phyloP scores from a whole-genome alignment of 371 early-diverging fungal genomes.

The Haplosporangium sp. region DNA sequence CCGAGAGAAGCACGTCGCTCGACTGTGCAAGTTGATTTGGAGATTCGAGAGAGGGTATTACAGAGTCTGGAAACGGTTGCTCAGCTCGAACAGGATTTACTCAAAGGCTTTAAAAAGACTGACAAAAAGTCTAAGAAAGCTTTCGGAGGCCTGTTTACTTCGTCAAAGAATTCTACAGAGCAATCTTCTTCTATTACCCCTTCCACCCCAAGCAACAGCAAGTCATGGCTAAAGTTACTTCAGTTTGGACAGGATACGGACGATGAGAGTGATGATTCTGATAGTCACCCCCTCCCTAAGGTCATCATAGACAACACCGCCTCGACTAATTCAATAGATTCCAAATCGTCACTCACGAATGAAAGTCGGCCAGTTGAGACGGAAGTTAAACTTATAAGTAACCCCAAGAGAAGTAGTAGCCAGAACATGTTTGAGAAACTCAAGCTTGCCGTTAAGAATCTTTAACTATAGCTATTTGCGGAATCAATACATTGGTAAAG shows the following conservation, averaged over 20 bases:
- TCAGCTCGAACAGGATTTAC: constrained; percentile 22
- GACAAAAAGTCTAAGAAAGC: constrained; percentile 19
- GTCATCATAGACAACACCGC: not conserved
- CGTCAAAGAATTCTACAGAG: constrained; percentile 8
- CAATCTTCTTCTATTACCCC: not conserved
- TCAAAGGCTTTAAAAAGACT: constrained; percentile 6
- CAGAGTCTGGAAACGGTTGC: constrained; percentile 33
- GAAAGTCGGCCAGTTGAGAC: not conserved
- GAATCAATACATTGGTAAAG: too few species aligned
- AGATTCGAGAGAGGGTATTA: constrained; percentile 35
- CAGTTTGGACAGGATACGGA: constrained; percentile 48
- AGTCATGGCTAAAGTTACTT: constrained; percentile 34
- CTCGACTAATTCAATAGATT: not conserved
- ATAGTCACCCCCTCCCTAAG: not conserved
- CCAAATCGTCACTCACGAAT: not conserved
- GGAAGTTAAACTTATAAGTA: constrained; percentile 2
- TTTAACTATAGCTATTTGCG: constrained; percentile 2
- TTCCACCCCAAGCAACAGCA: not conserved
- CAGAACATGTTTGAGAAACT: constrained; percentile 30
- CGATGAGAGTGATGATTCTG: constrained; percentile 18
- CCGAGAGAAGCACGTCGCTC: not conserved
- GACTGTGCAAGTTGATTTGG: constrained; percentile 32
- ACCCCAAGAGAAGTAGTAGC: constrained; percentile 10
- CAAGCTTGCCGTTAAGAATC: constrained; percentile 38
- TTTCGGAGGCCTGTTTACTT: constrained; percentile 25